phyloP scores from a whole-genome alignment of 352 stramenopile genomes.

The Phytopythium montanum region DNA sequence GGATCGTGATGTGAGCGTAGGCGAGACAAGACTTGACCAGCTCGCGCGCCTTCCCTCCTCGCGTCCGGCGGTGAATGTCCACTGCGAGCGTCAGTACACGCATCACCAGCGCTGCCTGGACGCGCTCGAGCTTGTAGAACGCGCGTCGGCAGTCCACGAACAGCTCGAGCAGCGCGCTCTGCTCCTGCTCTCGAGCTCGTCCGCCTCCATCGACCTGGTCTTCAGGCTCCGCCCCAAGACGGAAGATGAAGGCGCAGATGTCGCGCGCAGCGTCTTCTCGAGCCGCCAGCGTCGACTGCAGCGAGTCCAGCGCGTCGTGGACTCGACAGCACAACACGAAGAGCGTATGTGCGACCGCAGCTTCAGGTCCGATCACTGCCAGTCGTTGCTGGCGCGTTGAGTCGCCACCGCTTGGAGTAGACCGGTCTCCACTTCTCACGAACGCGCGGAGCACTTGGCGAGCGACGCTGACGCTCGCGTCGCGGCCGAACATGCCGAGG shows the following conservation, averaged over 20 bases:
- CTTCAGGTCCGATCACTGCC: conserved; percentile 63
- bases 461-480: conserved; percentile 74
- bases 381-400: conserved; percentile 29
- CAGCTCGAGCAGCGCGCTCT: conserved; percentile 81
- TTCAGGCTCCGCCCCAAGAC: conserved; percentile 40
- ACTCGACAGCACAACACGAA: conserved; percentile 84
- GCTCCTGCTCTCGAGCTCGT: conserved; percentile 49
- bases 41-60: conserved; percentile 32
- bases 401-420: not conserved
- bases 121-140: conserved; percentile 85
- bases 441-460: conserved; percentile 85
- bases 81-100: conserved; percentile 63
- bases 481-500: conserved; percentile 84
- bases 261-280: conserved; percentile 50
- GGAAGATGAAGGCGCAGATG: conserved; percentile 79
- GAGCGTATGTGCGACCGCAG: conserved; percentile 80
- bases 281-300: conserved; percentile 56
- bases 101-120: conserved; percentile 58
- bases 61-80: conserved; percentile 33
- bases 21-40: conserved; percentile 90
- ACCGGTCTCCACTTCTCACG: conserved; percentile 29
- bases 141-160: conserved; percentile 85
- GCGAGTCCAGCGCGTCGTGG: conserved; percentile 78
- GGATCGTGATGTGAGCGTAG: conserved; percentile 89
- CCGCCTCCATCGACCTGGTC: conserved; percentile 2